These are phyloP conservation scores for Pouteria campechiana DNA, from an alignment of 179 eudicot species.

Conservation along the genomic window DNA sequence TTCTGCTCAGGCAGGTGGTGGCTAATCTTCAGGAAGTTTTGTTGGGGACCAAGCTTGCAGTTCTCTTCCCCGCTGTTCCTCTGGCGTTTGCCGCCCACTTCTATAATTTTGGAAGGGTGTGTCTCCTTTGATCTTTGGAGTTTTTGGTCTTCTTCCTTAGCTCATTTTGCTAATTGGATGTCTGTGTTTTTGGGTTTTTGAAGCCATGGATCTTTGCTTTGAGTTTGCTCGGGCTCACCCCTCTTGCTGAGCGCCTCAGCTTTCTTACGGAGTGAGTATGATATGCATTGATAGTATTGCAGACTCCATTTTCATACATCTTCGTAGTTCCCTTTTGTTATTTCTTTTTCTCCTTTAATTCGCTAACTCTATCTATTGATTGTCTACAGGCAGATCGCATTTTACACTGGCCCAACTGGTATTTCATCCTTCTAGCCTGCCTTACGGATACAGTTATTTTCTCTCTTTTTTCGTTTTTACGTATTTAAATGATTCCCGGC, in stretches of 20 bases:
- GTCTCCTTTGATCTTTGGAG: no score
- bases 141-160: neutral
- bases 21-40: constrained; percentile 69
- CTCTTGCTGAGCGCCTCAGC: constrained; percentile 87
- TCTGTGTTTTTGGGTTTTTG: neutral
- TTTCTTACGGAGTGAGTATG: constrained; percentile 76
- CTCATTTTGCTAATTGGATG: neutral
- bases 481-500: no score
- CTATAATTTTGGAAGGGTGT: constrained; percentile 45
- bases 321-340: neutral
- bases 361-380: neutral
- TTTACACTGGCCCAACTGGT: constrained; percentile 92
- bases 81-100: constrained; percentile 48
- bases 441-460: no score
- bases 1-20: constrained; percentile 19
- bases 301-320: neutral
- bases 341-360: no score
- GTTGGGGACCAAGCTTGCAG: constrained; percentile 69
- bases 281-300: neutral
- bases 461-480: neutral
- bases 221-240: constrained; percentile 78
- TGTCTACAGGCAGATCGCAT: constrained; percentile 69
- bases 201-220: constrained; percentile 81
- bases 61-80: constrained; percentile 67
- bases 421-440: no score